Evolutionary conservation across 2,329 filamentous ascomycete genomes (phyloP).

Genomic region (Aureobasidium namibiae): DNA sequence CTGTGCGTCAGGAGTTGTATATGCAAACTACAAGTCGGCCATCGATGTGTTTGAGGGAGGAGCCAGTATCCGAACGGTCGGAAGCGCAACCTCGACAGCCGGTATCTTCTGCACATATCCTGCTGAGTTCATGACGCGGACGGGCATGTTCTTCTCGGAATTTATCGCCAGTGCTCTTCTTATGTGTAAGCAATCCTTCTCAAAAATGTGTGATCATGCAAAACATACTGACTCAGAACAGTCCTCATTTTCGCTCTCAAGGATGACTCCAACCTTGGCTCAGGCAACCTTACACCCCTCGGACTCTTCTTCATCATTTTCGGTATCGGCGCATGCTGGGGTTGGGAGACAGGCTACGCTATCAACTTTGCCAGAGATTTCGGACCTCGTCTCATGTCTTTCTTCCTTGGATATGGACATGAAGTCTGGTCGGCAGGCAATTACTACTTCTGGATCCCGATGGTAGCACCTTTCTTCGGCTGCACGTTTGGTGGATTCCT

Average conservation of each 20-base stretch:
- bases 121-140: constrained; percentile 37
- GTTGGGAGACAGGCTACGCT: constrained; percentile 69
- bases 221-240: neutral
- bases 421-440: constrained; percentile 59
- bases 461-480: constrained; percentile 62
- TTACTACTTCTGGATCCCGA: constrained; percentile 68
- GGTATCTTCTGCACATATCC: constrained; percentile 65
- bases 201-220: no score
- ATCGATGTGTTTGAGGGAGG: constrained; percentile 38
- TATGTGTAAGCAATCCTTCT: constrained; percentile 33
- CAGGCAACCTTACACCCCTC: constrained; percentile 50
- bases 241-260: constrained; percentile 62
- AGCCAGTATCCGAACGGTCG: constrained; percentile 49
- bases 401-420: constrained; percentile 58
- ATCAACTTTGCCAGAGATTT: constrained; percentile 59
- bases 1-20: constrained; percentile 40
- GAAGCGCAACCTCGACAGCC: constrained; percentile 28
- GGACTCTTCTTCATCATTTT: constrained; percentile 65
- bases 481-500: constrained; percentile 56
- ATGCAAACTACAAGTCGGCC: constrained; percentile 34
- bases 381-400: constrained; percentile 58
- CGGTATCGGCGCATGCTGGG: constrained; percentile 47
- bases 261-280: constrained; percentile 48
- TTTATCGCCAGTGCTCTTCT: constrained; percentile 59
- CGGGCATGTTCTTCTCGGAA: constrained; percentile 63